Evolutionary conservation across 2,329 filamentous ascomycete species (phyloP).

Genomic region (Incumbomyces delicatus): DNA sequence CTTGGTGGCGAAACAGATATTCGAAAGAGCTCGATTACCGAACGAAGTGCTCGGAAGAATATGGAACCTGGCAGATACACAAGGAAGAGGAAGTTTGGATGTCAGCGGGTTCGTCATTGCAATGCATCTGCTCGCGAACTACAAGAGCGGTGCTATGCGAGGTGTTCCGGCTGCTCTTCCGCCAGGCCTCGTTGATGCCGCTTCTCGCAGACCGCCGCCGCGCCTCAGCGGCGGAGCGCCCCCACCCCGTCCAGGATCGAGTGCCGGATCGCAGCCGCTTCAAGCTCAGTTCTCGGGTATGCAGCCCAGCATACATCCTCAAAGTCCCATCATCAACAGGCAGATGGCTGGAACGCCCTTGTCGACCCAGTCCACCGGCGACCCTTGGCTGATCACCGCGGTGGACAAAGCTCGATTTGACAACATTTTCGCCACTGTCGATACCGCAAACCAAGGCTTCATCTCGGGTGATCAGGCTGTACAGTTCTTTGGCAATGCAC

Average conservation of each 20-base stretch:
- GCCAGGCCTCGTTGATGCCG: constrained; percentile 80
- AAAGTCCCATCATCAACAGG: constrained; percentile 47
- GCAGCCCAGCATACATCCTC: constrained; percentile 41
- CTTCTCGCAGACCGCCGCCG: constrained; percentile 55
- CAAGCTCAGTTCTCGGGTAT: constrained; percentile 65
- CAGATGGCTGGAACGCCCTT: constrained; percentile 39
- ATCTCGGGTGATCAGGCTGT: constrained; percentile 94
- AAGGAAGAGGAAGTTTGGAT: constrained; percentile 78
- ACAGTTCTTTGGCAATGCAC: constrained; percentile 84
- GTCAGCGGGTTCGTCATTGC: constrained; percentile 92
- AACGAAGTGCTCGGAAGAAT: constrained; percentile 89
- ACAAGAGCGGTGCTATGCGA: constrained; percentile 73
- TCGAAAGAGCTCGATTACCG: constrained; percentile 81
- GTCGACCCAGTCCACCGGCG: constrained; percentile 46
- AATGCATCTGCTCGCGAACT: constrained; percentile 91
- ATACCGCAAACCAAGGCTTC: constrained; percentile 68
- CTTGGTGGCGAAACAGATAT: constrained; percentile 76
- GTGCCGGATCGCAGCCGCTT: constrained; percentile 56
- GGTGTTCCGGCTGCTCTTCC: constrained; percentile 72
- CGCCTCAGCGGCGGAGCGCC: constrained; percentile 43
- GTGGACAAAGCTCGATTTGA: constrained; percentile 84
- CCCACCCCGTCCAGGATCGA: constrained; percentile 38
- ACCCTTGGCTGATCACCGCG: constrained; percentile 73
- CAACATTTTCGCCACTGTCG: constrained; percentile 70
- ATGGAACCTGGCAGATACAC: constrained; percentile 90